Evolutionary conservation across 2,329 filamentous ascomycete genomes (phyloP), one percentile per base, ranked within the genome.

Genomic region (Mollisiaceae sp.): DNA sequence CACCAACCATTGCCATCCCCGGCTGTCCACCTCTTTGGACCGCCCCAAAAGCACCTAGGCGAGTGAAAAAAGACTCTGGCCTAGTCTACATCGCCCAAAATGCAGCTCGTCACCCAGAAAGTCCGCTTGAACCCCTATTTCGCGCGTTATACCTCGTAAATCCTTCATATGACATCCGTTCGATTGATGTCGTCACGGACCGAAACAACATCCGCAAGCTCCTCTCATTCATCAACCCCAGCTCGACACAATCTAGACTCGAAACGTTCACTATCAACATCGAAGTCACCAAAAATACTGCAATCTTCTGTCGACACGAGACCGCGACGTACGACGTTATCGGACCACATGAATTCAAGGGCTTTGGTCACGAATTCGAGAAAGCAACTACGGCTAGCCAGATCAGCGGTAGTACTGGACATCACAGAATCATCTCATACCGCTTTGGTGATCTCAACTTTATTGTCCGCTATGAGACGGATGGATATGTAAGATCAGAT

Each of bases 121-220:
- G 75, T 58, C 82, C 82, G 0, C 72, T 84, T 4, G 81, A 84
- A 66, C 80, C 81, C 0, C 73, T 83, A 0, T 83, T 84, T 63
- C 80, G 81, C 45, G 75, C 81, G 0, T 65, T 83, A 4, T 80
- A 77, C 65, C 69, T 75, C 35, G 69, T 70, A 8, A 55, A 81
- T 24, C 79, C 81, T 12, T 72, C 73, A 0, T 70, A 72, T 70
- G 66, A 70, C 38, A 63, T 69, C 63, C 60, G 41, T 27, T 64
- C 61, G 39, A 65, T 62, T 56, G 78, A 83, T 67, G 63, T 84
- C 12, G 74, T 84, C 22, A 81, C 78, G 2, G 82, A 83, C 67
- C 73, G 80, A 36, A 82, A 82, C 71, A 83, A 81, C 59, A 77
- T 84, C 59, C 79, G 81, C 36, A 84, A 84, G 70, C 79, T 84